Evolutionary conservation across 345 rosid species (phyloP), one percentile per base, ranked within the genome.

Genomic region (Populus ilicifolia): DNA sequence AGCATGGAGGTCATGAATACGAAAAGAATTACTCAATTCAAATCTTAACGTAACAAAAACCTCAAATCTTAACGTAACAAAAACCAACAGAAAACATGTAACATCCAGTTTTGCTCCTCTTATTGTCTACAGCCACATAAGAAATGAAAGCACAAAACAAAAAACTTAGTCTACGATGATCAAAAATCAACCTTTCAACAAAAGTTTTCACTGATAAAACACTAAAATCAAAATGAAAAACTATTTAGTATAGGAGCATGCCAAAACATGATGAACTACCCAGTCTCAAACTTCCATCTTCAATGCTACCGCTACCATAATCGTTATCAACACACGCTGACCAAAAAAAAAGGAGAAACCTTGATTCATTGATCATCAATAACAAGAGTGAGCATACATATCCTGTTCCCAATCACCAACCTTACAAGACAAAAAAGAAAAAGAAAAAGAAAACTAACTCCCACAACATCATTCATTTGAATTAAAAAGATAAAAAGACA

Each of bases 291-390:
- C 21, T 79, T 27, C 50, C 59, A 74, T 33, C 5, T 63, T 61
- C 38, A 79, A 74, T 67, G 52, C 65, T 48, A 71, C 43, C 23
- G 52, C 71, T 35, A 70, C 66, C 59, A 48, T 10, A 59, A 30
- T 64, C 72, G 43, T 63, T 50, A 74, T 27, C 41, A 30, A 73
- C 64, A 52, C n/a, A 56, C 64, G 4, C 64, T 3, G 25, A n/a
- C 25, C 9, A 33, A 14, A 69, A 65, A 65, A 48, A 8, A 8
- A n/a, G 71, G 56, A 50, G 64, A 74, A 44, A 78, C 30, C 81
- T 69, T 70, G 72, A 74, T 79, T 80, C 76, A 79, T 77, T 75
- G 74, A 82, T 85, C 52, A 75, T 66, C 46, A 79, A 76, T 33
- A 38, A 11, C 44, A 62, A 77, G 70, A 78, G 36, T 63, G 71